Base-by-base conservation (phyloP, 2,329 filamentous ascomycete species). In the Ophiocordyceps camponoti-saundersi region DNA sequence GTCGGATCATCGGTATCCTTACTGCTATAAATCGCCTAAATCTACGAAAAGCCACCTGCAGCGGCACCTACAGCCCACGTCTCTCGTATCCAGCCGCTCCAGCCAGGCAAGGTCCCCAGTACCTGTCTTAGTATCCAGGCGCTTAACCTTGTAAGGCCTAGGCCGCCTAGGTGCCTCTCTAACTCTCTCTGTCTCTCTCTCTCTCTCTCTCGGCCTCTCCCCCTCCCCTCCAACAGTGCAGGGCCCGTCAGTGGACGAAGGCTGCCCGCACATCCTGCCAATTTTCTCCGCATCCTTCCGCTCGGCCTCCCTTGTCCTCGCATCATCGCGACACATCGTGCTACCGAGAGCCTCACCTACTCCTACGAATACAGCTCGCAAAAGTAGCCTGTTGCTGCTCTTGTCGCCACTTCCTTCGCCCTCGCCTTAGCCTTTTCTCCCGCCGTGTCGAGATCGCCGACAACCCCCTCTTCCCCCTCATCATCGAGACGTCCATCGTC, bases 281-380 rank as follows among this genome's bases (percentile, higher is more conserved):
- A 49, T 43, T 47, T 49, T 45, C 48, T 49, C 48, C 48, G 45
- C 48, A 49, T 44, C 47, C 18, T 36, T 39, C 47, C 47, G 29
- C 48, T 42, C 22, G 20, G 18, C 16, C 40, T 34, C 42, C 42
- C 39, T 30, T 40, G 40, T 40, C 15, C 39, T 41, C 8, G 34
- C 29, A 39, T 29, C 26, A 29, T 29, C 26, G 29, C 46, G 30
- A 15, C 34, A 21, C 34, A 44, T 42, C 36, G 41, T 42, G 42
- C 23, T 41, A 42, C 39, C 30, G 40, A 42, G 43, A 40, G 45
- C 45, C 45, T 48, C 44, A 46, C 18, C 47, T 22, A 44, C 44
- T 45, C 18, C 47, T 22, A 44, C 40, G 30, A 46, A 39, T 46
- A 44, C 4, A 4, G 15, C 11, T 7, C 16, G 34, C 15, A 16